Conservation (phyloP, 2,329 filamentous ascomycete species). For the Diaporthe vexans region DNA sequence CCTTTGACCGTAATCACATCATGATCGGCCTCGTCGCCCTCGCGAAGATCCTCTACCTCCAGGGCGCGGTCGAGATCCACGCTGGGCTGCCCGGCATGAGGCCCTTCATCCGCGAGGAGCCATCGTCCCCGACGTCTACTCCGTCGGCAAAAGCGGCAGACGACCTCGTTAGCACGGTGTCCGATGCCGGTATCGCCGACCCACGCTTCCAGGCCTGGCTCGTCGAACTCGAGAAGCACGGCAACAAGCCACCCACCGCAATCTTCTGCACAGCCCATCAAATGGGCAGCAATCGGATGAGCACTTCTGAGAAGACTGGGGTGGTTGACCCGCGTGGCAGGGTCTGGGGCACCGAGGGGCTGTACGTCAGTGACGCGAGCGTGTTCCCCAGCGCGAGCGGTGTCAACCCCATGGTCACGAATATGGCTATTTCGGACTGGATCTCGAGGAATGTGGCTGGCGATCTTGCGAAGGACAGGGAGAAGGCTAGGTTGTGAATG, state of each 20-base stretch:
- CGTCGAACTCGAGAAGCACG: conserved; percentile 58
- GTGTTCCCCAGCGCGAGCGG: conserved; percentile 80
- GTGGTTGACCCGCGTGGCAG: conserved; percentile 68
- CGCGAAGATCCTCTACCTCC: conserved; percentile 81
- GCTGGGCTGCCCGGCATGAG: conserved; percentile 70
- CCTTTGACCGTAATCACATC: conserved; percentile 77
- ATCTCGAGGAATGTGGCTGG: conserved; percentile 67
- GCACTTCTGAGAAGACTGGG: conserved; percentile 59
- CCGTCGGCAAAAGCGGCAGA: neutral
- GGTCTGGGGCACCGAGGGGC: conserved; percentile 73
- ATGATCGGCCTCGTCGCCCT: conserved; percentile 77
- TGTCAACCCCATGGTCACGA: conserved; percentile 83
- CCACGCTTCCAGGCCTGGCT: conserved; percentile 72
- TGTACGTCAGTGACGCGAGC: conserved; percentile 79
- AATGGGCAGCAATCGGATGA: conserved; percentile 82
- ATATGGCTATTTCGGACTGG: conserved; percentile 75
- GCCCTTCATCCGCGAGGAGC: conserved; percentile 64
- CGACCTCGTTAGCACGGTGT: conserved; percentile 13
- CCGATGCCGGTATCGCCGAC: conserved; percentile 66
- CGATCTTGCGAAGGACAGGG: conserved; percentile 52
- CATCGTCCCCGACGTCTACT: neutral
- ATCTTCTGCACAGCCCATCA: conserved; percentile 77
- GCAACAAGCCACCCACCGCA: conserved; percentile 63
- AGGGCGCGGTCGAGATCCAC: conserved; percentile 82
- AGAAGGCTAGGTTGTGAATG: conserved; percentile 10